Evolutionary conservation across 257 asterid genomes (phyloP).

Genomic region (Solanum lycopersicoides): DNA sequence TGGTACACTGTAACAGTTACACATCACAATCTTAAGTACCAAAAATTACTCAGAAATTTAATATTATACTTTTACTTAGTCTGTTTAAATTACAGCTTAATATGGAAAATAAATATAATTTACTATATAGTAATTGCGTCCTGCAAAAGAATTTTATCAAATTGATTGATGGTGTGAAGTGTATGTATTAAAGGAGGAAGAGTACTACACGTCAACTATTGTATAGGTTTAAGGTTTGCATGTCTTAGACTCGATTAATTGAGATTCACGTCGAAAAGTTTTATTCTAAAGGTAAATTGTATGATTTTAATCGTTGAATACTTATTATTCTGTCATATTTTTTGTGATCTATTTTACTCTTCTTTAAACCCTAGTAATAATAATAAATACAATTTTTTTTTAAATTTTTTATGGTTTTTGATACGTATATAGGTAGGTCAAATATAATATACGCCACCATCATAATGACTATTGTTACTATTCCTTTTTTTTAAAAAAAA

Average conservation of each 20-base stretch:
- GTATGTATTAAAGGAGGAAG: neutral
- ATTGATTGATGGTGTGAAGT: neutral
- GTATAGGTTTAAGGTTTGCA: neutral
- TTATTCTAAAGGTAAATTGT: neutral
- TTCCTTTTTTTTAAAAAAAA: neutral
- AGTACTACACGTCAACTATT: neutral
- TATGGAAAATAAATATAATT: neutral
- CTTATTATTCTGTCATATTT: too few relatives aligned
- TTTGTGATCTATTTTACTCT: neutral
- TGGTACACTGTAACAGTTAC: slow-evolving; percentile 25
- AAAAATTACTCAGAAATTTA: neutral
- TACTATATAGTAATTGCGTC: neutral
- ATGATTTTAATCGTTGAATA: too few relatives aligned
- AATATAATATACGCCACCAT: neutral
- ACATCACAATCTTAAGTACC: slow-evolving; percentile 41
- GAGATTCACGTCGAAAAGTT: neutral
- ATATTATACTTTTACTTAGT: neutral
- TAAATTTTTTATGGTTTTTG: neutral
- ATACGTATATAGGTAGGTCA: neutral
- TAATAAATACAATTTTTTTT: too few relatives aligned
- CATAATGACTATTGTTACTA: neutral
- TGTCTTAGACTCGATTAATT: neutral
- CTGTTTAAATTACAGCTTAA: neutral
- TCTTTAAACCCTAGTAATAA: too few relatives aligned
- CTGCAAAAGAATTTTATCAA: slow-evolving; percentile 1